A percentile compares a stretch with the other conserved stretches of the same genome.
phyloP scores from a whole-genome alignment of 495 filamentous ascomycete species.

The Viridothelium virens region DNA sequence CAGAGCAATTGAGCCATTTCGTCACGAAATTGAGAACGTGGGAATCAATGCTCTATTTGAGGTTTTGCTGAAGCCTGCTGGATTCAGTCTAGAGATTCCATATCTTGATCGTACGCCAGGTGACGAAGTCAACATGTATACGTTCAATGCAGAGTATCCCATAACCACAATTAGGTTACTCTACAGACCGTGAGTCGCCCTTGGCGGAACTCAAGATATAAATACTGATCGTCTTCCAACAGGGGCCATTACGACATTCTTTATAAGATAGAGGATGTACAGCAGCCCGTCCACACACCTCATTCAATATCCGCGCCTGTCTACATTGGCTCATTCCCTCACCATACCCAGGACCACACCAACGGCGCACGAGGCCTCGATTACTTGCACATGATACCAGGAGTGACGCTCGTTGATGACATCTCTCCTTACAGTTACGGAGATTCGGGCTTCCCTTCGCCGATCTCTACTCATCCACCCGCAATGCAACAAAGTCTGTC shows the following conservation, averaged over 20 bases:
- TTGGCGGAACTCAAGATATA: not conserved
- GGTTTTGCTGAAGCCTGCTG: conserved; percentile 69
- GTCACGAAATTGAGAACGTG: conserved; percentile 82
- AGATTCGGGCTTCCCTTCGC: conserved; percentile 11
- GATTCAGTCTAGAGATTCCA: conserved; percentile 74
- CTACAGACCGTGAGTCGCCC: conserved; percentile 57
- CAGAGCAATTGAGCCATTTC: conserved; percentile 60
- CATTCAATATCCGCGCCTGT: not conserved
- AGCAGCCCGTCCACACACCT: conserved; percentile 4
- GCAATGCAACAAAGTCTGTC: conserved; percentile 18
- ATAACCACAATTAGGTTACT: conserved; percentile 56
- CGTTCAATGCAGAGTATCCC: conserved; percentile 50
- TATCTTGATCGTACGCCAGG: conserved; percentile 88
- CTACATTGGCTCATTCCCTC: conserved; percentile 12
- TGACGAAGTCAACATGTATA: conserved; percentile 67
- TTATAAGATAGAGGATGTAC: conserved; percentile 57
- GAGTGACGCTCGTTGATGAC: conserved; percentile 24
- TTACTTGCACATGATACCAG: conserved; percentile 22
- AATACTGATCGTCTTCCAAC: not conserved
- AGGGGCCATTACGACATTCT: conserved; percentile 93
- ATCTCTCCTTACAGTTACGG: conserved; percentile 19
- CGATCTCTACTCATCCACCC: conserved; percentile 13
- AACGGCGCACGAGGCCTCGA: conserved; percentile 16
- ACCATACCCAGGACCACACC: conserved; percentile 18
- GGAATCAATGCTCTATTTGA: conserved; percentile 70